Base-by-base conservation (phyloP, 176 grass and related monocot genomes). In the barley (Hordeum vulgare) region DNA sequence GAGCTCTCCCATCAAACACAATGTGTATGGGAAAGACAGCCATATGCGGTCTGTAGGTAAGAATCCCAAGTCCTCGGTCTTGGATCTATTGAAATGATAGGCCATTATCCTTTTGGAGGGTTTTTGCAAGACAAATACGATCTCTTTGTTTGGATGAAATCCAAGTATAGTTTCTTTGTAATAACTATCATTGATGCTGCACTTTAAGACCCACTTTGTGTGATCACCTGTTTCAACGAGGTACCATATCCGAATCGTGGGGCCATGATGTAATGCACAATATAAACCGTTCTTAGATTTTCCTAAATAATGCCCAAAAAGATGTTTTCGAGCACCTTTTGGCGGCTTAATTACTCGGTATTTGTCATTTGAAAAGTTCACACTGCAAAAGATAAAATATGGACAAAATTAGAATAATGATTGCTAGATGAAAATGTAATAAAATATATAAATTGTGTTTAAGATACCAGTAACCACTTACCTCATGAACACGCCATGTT, bases 321-420 rank as follows among this genome's bases (percentile, higher is more conserved):
- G 1, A 8, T 2, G 1, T 28, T 5, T 21, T 1, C 0, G 0
- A 1, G 9, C 1, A 42, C 14, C 35, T 9, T 12, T 14, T 0
- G 59, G 23, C 20, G 6, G 4, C 26, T 63, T 27, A 29, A 78
- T 63, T 44, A 63, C 58, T 21, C 21, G n/a, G 2, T 63, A 78
- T 3, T 20, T 63, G 3, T 18, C 1, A 7, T 11, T 18, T 42
- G 76, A 62, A 0, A 78, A 62, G 35, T 2, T 42, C 4, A 63
- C 9, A 4, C 57, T 44, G 36, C 58, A 45, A 21, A 77, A 25
- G 17, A 7, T 10, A 8, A 18, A 18, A 0, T n/a, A 61, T 18
- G 24, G 35, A 15, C 3, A 35, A 54, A 53, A 1, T 23, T 65
- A 33, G 14, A 65, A 3, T 2, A 34, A 20, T 4, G 34, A 33